A percentile compares a stretch with the other conserved stretches of the same genome.
phyloP scores from a whole-genome alignment of 495 filamentous ascomycete genomes.

The Trichoderma virens region DNA sequence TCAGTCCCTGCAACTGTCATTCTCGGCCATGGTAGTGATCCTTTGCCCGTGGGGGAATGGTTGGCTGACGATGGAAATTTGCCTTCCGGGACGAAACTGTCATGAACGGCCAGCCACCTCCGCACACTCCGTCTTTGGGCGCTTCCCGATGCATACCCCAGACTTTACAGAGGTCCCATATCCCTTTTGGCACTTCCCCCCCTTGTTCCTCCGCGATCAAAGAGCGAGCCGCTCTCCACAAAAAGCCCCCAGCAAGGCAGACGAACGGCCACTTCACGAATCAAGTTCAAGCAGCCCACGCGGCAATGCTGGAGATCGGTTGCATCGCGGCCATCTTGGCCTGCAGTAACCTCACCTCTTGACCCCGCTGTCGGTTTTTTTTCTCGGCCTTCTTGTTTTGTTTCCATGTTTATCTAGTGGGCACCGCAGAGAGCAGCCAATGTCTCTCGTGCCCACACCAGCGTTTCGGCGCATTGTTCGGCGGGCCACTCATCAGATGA shows the following conservation, averaged over 20 bases:
- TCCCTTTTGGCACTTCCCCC: background rate
- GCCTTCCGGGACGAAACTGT: background rate
- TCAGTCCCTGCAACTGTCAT: background rate
- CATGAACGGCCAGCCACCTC: background rate
- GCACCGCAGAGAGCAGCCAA: background rate
- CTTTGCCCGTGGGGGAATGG: background rate
- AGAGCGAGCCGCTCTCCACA: too few species aligned
- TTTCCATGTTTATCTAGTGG: background rate
- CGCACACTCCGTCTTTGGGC: background rate
- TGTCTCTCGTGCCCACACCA: background rate
- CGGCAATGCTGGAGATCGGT: background rate
- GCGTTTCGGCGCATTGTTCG: conserved; percentile 3
- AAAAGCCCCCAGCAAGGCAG: background rate
- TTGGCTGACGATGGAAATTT: background rate
- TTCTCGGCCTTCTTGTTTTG: background rate
- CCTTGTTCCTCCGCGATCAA: background rate
- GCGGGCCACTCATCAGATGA: background rate
- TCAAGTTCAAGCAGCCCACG: background rate
- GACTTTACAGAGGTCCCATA: background rate
- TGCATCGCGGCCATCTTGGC: background rate
- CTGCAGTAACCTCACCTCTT: too few species aligned
- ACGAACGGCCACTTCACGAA: background rate
- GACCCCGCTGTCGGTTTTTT: too few species aligned
- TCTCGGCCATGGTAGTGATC: background rate
- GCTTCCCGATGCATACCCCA: background rate